Base-by-base conservation (phyloP, 495 filamentous ascomycete genomes). In the Podospora comata region DNA sequence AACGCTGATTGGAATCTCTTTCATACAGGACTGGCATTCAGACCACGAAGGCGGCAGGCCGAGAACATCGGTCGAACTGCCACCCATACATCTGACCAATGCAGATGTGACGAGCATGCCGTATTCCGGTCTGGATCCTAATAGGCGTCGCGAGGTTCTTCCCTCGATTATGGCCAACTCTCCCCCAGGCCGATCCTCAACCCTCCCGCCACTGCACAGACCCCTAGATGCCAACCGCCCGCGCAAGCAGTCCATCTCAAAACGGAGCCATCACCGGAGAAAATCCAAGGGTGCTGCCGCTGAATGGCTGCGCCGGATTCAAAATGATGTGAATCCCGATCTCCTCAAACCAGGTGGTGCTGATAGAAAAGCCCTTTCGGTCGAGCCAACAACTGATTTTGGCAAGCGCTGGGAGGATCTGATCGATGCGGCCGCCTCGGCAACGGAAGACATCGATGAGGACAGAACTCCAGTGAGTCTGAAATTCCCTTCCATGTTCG, bases 401-500 rank as follows among this genome's bases (percentile, higher is more conserved):
- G 92, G 92, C 55, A 94, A 93, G 81, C 85, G 93, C 73, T 97
- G 93, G 93, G 92, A 96, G 78, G 93, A 97, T 77, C 79, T 97
- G 68, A 93, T 97, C 66, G 93, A 97, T 78, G 93, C 93, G 11
- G 78, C 78, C 26, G 90, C 93, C 18, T 96, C 92, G 48, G 92
- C 92, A 11, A 96, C 92, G 6, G 93, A 96, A 83, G 93, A 95
- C 79, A 92, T 95, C 71, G 92, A 94, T 72, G 87, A 89, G 71
- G 91, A 94, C 70, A 86, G 92, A 76, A 93, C 90, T 71, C 91
- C 90, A 69, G 90, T 92, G 83, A 84, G 88, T 84, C 65, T 68
- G 68, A 71, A 66, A 64, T 72, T 72, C 76, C 72, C 76, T 69
- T 73, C 72, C 27, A 65, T 73, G 60, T 69, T 73, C 67, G 73